Base-by-base conservation (phyloP, 305 asterid genomes). In the Rubia balearica region DNA sequence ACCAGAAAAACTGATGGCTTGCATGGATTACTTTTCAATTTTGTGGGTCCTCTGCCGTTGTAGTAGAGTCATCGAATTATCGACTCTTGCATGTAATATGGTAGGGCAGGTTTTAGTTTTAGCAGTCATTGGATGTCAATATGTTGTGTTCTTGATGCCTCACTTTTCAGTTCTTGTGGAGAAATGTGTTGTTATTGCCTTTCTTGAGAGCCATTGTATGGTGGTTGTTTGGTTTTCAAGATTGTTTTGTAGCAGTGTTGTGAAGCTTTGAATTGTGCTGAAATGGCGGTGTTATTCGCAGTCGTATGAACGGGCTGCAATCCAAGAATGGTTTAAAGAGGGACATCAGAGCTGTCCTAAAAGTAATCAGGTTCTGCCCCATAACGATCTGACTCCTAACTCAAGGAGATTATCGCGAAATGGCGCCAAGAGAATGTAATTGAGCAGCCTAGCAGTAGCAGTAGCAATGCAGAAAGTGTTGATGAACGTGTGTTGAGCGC, bases 231-330 rank as follows among this genome's bases (percentile, higher is more conserved):
- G 57, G 57, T 51, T 51, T 16, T 51, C 57, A 49, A 49, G 19
- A 49, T 14, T 49, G 4, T 19, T 0, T 49, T 49, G 21, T 16
- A 16, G 12, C n/a, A 1, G 21, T 17, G 8, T 5, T 49, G 8
- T 49, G 56, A 21, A 49, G 21, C 19, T 49, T 49, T 56, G 33
- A 8, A 2, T 7, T 56, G 3, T 0, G 7, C 13, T 36, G 21
- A 6, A 60, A 36, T 16, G 2, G 56, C 10, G 0, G 6, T 45
- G 3, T 24, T 21, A 67, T 72, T 69, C 67, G 78, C 85, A 84
- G 91, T 80, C 88, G 27, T 84, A 73, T 53, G 88, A 84, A 53
- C 70, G 77, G 75, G 45, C 51, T 19, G 74, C 55, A 24, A 82
- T 86, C 63, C 55, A 46, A 62, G 69, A 81, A 45, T 86, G 87